Base-by-base conservation (phyloP, 1,284 basidiomycete species). In the Erythrobasidium hasegawianum region DNA sequence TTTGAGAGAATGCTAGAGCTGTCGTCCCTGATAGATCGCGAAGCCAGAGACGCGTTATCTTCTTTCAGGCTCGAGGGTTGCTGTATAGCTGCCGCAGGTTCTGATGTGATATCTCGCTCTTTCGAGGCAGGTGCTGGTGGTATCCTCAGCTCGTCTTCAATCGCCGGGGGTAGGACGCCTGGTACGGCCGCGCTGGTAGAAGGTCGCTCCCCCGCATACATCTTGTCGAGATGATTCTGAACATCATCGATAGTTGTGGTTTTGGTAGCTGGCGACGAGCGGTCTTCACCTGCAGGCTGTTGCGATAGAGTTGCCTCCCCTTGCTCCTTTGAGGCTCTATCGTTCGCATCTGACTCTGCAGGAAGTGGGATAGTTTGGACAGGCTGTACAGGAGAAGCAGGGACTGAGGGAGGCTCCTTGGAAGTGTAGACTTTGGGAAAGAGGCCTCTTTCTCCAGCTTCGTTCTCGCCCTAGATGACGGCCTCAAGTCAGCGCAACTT, bases 341-440 rank as follows among this genome's bases (percentile, higher is more conserved):
- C 55, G 38, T 33, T n/a, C 11, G 55, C 11, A 16, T 24, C 55
- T 24, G 39, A 26, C 16, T 40, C 49, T 20, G 24, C 14, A 13
- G 45, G 13, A 26, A 61, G 39, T 29, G 55, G 20, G n/a, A 24
- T 33, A 57, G 27, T 7, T 14, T 55, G 53, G 27, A 16, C 43
- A 33, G 61, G 49, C 13, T 41, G 55, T 20, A 47, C 22, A 16
- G 52, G 61, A 20, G 64, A 65, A 9, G 55, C 41, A 47, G 64
- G 56, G n/a, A 40, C 29, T 2, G 64, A 59, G 8, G 57, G 61
- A 14, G 43, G 56, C 1, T 57, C 57, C 33, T 24, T 53, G n/a
- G 45, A 16, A 14, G 68, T 97, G 77, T 97, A 97, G 69, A 86
- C 87, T 72, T 89, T 84, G 2, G 95, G 96, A 75, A 98, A 98